Conservation (phyloP, 1,284 basidiomycete species). For the Cryptococcus wingfieldii region DNA sequence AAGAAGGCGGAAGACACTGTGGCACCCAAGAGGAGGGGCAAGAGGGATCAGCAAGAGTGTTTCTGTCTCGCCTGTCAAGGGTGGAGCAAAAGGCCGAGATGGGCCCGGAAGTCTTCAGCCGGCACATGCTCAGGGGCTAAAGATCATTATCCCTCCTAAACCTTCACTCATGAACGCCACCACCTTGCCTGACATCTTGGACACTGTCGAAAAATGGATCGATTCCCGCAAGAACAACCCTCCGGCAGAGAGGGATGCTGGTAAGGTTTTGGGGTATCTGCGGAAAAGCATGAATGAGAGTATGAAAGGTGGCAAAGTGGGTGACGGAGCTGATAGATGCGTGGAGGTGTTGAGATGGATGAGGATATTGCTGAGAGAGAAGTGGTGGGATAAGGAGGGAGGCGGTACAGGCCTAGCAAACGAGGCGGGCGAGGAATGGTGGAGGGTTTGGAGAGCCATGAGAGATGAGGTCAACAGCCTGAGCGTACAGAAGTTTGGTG, state of each 20-base stretch:
- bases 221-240: slow-evolving; percentile 51
- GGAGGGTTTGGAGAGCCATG: slow-evolving; percentile 64
- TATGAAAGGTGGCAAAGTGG: slow-evolving; percentile 39
- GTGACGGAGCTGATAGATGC: slow-evolving; percentile 61
- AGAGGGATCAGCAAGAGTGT: slow-evolving; percentile 6
- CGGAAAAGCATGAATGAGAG: slow-evolving; percentile 60
- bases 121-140: not conserved
- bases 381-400: slow-evolving; percentile 14
- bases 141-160: slow-evolving; percentile 16
- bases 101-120: not conserved
- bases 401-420: slow-evolving; percentile 15
- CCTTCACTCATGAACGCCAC: slow-evolving; percentile 49
- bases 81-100: slow-evolving; percentile 4
- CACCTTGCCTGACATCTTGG: slow-evolving; percentile 58
- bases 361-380: slow-evolving; percentile 45
- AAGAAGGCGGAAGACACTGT: slow-evolving; percentile 32
- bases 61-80: slow-evolving; percentile 14
- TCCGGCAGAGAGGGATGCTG: slow-evolving; percentile 66
- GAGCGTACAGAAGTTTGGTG: slow-evolving; percentile 62
- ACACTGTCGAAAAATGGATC: slow-evolving; percentile 68
- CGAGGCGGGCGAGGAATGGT: slow-evolving; percentile 57
- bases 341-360: slow-evolving; percentile 72
- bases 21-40: slow-evolving; percentile 41
- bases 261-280: slow-evolving; percentile 66
- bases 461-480: slow-evolving; percentile 61